phyloP scores from a whole-genome alignment of 441 rosid genomes.

The Aquilaria agallochum region DNA sequence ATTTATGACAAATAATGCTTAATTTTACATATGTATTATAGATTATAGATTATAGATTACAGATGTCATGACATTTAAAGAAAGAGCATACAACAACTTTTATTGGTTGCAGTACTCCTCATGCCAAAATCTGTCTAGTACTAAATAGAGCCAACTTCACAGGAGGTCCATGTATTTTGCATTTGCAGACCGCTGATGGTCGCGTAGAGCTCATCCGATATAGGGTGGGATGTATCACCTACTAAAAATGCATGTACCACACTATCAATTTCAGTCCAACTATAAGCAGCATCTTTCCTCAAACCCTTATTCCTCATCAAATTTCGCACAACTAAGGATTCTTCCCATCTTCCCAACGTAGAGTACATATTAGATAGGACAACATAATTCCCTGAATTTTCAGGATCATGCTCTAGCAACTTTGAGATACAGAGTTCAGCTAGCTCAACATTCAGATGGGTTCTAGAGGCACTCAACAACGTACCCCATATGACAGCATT shows the following conservation, averaged over 20 bases:
- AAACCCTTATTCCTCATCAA: constrained; percentile 14
- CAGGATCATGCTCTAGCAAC: constrained; percentile 29
- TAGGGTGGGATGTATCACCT: neutral
- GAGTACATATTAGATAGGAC: constrained; percentile 29
- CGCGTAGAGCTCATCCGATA: neutral
- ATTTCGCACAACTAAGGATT: constrained; percentile 11
- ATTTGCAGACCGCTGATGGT: neutral
- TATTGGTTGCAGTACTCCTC: too few species aligned
- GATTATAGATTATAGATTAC: too few species aligned
- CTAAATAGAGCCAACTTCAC: too few species aligned
- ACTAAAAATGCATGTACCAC: constrained; percentile 2
- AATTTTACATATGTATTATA: too few species aligned
- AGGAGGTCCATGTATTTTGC: too few species aligned
- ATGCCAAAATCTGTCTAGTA: too few species aligned
- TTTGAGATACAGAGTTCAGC: constrained; percentile 22
- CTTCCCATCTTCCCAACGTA: constrained; percentile 23
- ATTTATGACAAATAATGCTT: too few species aligned
- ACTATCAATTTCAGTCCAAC: neutral
- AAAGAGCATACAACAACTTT: too few species aligned
- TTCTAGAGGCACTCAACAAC: constrained; percentile 26
- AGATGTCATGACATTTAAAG: too few species aligned
- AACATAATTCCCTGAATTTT: constrained; percentile 19
- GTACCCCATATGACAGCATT: constrained; percentile 28
- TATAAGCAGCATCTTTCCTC: constrained; percentile 23
- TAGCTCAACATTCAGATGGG: constrained; percentile 16